A percentile compares a stretch with the other conserved stretches of the same genome.
Conservation (phyloP, 129 eudicot genomes). For the Artemisia annua region DNA sequence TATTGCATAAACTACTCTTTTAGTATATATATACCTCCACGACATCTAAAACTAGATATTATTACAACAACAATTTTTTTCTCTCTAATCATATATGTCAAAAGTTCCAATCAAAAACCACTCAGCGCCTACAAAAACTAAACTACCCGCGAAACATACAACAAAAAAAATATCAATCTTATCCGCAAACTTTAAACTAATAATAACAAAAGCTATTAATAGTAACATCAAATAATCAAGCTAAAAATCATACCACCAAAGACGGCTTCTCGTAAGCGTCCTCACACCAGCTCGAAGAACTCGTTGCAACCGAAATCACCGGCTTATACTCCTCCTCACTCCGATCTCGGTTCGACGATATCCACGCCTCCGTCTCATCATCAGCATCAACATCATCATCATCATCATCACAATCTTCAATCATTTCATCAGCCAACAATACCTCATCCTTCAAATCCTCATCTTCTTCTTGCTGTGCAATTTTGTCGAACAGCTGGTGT, state of each 20-base stretch:
- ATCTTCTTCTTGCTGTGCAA: background rate
- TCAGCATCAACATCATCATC: background rate
- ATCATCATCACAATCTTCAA: constrained; percentile 8
- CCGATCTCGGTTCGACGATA: constrained; percentile 21
- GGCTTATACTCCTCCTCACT: background rate
- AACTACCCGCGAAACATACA: no score
- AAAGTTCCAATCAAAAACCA: no score
- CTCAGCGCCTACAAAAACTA: no score
- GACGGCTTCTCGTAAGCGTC: constrained; percentile 32
- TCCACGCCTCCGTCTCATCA: constrained; percentile 38
- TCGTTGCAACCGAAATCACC: constrained; percentile 19
- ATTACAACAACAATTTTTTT: no score
- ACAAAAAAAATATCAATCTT: no score
- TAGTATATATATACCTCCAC: no score
- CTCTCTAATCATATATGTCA: no score
- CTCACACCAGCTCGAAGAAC: constrained; percentile 33
- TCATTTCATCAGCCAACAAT: constrained; percentile 17
- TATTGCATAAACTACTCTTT: no score
- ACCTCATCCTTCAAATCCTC: background rate
- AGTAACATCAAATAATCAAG: background rate
- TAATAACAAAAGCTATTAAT: background rate
- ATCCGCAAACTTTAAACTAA: background rate
- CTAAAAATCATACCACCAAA: constrained; percentile 36
- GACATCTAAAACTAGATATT: no score
- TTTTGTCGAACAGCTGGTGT: constrained; percentile 15